Base-by-base conservation (phyloP, 1,139 yeast genomes). In the Chernovozyma sophiae-reginae region DNA sequence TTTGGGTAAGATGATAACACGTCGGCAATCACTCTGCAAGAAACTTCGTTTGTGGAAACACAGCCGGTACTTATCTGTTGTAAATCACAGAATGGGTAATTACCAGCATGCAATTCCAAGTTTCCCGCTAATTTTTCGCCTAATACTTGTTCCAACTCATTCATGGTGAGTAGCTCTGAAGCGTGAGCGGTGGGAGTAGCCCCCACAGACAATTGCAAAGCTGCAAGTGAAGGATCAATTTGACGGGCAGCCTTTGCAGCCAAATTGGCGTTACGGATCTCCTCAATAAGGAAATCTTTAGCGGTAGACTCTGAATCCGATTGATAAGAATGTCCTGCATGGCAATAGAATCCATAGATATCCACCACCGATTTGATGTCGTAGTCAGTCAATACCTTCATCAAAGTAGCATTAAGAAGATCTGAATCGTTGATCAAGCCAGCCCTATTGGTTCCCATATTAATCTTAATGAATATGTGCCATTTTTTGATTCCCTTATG, bases 131-230 rank as follows among this genome's bases (percentile, higher is more conserved):
- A 49, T 8, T 13, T 13, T n/a, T 52, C 43, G 4, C 49, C 55
- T 6, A 65, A 36, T n/a, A 42, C 34, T 0, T 40, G 25, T 32
- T 39, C 46, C 32, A 58, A 43, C 32, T 56, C 65, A 17, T 40
- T 47, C 4, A 31, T 16, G 1, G 58, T 50, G 25, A 62, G 45
- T 13, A 45, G 30, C 32, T 65, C 68, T 2, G 84, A 66, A 0
- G 86, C 77, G 48, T 81, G 87, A 2, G 86, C 80, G 0, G 94
- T 85, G 31, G 94, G 94, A 0, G 95, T 83, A 1, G 94, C 89
- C 12, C 95, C 95, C 12, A 83, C 86, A 1, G 83, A 78, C 26
- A 75, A 59, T 25, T 58, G 66, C 38, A 74, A 58, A 14, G 52
- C 43, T 16, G 49, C 60, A 55, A 48, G 56, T 20, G 31, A 44